A percentile compares a stretch with the other conserved stretches of the same genome.
These are phyloP conservation scores for Echium plantagineum DNA, from an alignment of 257 asterid genomes.

Conservation along the genomic window DNA sequence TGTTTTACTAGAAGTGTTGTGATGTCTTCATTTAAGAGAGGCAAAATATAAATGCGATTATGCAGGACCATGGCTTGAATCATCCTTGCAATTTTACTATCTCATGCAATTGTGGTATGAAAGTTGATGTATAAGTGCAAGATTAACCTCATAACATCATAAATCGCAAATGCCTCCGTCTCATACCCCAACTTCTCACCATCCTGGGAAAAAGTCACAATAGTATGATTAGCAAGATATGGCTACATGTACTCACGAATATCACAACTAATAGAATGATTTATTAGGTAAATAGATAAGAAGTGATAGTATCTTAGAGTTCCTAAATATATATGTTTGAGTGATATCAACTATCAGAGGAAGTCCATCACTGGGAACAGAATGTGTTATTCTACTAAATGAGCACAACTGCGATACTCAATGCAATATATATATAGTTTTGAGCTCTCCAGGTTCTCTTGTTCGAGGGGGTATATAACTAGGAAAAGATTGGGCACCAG, in stretches of 20 bases:
- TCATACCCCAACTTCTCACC: conserved; percentile 89
- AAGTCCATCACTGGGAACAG: no score
- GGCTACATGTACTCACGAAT: background rate
- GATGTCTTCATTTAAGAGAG: background rate
- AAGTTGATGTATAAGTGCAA: conserved; percentile 2
- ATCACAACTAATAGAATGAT: no score
- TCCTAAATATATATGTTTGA: no score
- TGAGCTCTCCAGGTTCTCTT: no score
- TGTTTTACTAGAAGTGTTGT: background rate
- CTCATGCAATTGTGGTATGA: background rate
- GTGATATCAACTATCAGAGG: no score
- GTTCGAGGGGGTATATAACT: no score
- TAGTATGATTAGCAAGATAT: conserved; percentile 1
- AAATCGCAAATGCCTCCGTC: conserved; percentile 86
- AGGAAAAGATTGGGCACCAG: no score
- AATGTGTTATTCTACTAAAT: no score
- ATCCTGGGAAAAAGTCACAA: conserved; percentile 38
- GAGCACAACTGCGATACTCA: no score
- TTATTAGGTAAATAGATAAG: no score
- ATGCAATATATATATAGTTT: no score
- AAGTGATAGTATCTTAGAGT: no score
- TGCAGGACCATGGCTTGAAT: background rate
- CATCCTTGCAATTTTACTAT: background rate
- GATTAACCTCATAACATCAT: conserved; percentile 79
- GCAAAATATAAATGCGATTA: background rate